phyloP scores from a whole-genome alignment of 352 stramenopile species.

The Phytophthora macrochlamydospora region DNA sequence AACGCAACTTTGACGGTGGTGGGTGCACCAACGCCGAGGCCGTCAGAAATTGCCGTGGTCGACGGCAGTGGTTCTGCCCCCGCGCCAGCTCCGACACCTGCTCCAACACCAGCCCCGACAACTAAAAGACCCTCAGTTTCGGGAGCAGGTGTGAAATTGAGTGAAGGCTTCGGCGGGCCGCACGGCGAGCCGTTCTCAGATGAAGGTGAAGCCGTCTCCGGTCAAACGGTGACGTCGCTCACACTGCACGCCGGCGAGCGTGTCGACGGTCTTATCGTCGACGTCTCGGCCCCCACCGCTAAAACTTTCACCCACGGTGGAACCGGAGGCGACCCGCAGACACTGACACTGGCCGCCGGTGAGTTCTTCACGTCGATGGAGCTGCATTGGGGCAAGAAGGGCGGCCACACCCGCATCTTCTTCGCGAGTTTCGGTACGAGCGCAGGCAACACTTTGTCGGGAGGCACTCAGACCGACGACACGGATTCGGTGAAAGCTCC shows the following conservation, averaged over 20 bases:
- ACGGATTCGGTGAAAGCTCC: neutral
- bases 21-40: constrained; percentile 24
- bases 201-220: neutral
- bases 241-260: neutral
- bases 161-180: neutral
- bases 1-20: constrained; percentile 37
- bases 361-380: neutral
- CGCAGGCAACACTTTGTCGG: neutral
- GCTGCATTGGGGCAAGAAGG: neutral
- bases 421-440: neutral
- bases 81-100: neutral
- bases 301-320: neutral
- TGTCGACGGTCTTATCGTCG: neutral
- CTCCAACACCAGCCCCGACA: neutral
- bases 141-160: neutral
- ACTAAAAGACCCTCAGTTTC: neutral
- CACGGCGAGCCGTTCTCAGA: neutral
- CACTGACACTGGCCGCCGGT: neutral
- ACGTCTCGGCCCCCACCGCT: neutral
- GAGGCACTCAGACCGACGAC: neutral
- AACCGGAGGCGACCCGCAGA: neutral
- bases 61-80: neutral
- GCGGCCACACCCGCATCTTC: neutral
- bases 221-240: neutral
- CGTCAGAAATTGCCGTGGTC: constrained; percentile 22